Evolutionary conservation across 129 eudicot species (phyloP).

Genomic region (Artemisia tridentata): DNA sequence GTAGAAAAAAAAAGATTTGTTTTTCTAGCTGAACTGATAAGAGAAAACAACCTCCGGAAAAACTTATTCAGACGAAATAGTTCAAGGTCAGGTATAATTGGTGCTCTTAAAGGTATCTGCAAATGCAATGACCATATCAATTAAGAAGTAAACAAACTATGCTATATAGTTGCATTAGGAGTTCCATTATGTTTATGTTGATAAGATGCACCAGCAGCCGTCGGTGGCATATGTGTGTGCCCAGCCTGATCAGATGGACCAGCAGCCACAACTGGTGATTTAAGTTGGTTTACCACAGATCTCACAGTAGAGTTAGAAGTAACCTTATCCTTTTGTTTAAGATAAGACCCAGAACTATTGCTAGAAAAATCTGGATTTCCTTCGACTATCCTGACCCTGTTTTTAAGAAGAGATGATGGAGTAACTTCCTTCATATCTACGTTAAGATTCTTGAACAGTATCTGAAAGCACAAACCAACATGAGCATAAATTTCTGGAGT

Average conservation of each 20-base stretch:
- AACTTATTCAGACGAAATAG: slow-evolving; percentile 25
- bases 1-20: neutral
- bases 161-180: neutral
- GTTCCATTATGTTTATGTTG: neutral
- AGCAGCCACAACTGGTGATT: slow-evolving; percentile 41
- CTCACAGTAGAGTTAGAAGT: slow-evolving; percentile 33
- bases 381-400: slow-evolving; percentile 47
- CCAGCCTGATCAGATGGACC: slow-evolving; percentile 46
- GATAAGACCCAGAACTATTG: slow-evolving; percentile 43
- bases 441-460: slow-evolving; percentile 54
- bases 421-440: slow-evolving; percentile 46
- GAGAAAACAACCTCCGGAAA: slow-evolving; percentile 49
- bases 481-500: neutral
- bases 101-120: slow-evolving; percentile 54
- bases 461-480: slow-evolving; percentile 38
- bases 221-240: too few relatives aligned
- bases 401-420: slow-evolving; percentile 52
- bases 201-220: slow-evolving; percentile 34
- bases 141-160: neutral
- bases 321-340: slow-evolving; percentile 20
- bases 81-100: slow-evolving; percentile 34
- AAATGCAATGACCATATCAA: slow-evolving; percentile 22
- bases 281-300: slow-evolving; percentile 41
- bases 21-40: slow-evolving; percentile 3
- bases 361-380: slow-evolving; percentile 71